phyloP scores from a whole-genome alignment of 2,329 filamentous ascomycete genomes.

The Penicillium sp. region DNA sequence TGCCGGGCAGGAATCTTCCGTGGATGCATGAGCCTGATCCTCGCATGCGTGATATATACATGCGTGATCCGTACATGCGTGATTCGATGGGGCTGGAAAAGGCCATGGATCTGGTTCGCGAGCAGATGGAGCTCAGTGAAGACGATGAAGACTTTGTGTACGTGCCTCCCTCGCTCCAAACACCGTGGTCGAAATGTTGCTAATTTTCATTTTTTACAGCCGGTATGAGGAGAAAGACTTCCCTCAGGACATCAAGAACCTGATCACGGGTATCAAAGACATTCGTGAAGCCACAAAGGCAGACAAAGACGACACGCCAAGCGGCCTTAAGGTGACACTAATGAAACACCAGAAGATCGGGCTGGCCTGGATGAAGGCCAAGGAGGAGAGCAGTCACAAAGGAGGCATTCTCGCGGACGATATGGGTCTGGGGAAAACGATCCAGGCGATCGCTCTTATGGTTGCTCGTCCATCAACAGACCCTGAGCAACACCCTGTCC shows the following conservation, averaged over 20 bases:
- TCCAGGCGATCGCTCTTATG: constrained; percentile 75
- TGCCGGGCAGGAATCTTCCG: constrained; percentile 2
- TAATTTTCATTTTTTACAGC: constrained; percentile 15
- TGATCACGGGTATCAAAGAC: constrained; percentile 68
- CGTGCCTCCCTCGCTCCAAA: neutral
- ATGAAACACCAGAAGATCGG: constrained; percentile 80
- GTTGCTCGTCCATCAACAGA: constrained; percentile 60
- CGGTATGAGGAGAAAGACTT: constrained; percentile 41
- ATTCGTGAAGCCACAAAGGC: constrained; percentile 61
- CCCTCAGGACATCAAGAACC: constrained; percentile 62
- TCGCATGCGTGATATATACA: neutral
- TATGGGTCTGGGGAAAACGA: constrained; percentile 80
- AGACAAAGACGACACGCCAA: constrained; percentile 63
- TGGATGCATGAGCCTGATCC: constrained; percentile 7
- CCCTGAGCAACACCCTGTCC: constrained; percentile 61
- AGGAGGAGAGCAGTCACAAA: constrained; percentile 65
- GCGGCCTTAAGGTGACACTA: constrained; percentile 61
- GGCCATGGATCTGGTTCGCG: constrained; percentile 9
- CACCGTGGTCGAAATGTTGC: neutral
- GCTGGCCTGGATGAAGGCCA: constrained; percentile 68
- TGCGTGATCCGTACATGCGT: neutral
- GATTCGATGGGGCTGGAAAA: neutral
- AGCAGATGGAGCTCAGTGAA: constrained; percentile 6
- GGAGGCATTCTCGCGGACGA: constrained; percentile 74
- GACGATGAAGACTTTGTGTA: constrained; percentile 11